Base-by-base conservation (phyloP, 208 protist genomes). In the Perkinsela sp. region DNA sequence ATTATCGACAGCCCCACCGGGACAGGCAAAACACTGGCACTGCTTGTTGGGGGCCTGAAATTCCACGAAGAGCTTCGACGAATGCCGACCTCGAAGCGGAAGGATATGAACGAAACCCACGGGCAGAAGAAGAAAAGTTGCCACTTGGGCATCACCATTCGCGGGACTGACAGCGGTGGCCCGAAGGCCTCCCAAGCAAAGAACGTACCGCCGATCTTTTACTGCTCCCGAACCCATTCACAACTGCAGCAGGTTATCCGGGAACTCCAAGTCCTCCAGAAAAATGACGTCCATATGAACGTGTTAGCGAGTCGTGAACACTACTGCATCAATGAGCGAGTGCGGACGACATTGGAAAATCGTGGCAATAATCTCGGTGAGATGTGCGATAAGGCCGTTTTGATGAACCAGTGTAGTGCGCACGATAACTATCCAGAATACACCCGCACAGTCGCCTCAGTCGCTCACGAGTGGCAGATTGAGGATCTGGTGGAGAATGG, bases 11-110 rank as follows among this genome's bases (percentile, higher is more conserved):
- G 83, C 1, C 94, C 95, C 0, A 98, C 94, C 0, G 94, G 94
- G 22, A 97, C 94, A 0, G 96, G 96, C 6, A 98, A 98, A 75
- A 98, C 94, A 2, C 75, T 98, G 6, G 94, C 86, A 70, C 74
- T 98, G 31, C 77, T 98, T n/a, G 96, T 93, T 71, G 81, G 90
- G 15, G 78, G 83, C 0, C 77, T 97, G 0, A 71, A 71, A 28
- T 29, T 22, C 28, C 29, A 71, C 13, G 69, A 68, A 71, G 66
- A 68, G 66, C 66, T 57, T 57, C 40, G 40, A 6, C 22, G 22
- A n/a, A 57, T 57, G 40, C 6, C 40, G 6, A n/a, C 22, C 40
- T n/a, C 6, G 22, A 22, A 57, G 6, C 40, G 40, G 40, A 22
- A 22, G 6, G 40, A 57, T 22, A 57, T 57, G 40, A 57, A 57